Conservation (phyloP, 768 basidiomycete species). For the Epithele typhae region DNA sequence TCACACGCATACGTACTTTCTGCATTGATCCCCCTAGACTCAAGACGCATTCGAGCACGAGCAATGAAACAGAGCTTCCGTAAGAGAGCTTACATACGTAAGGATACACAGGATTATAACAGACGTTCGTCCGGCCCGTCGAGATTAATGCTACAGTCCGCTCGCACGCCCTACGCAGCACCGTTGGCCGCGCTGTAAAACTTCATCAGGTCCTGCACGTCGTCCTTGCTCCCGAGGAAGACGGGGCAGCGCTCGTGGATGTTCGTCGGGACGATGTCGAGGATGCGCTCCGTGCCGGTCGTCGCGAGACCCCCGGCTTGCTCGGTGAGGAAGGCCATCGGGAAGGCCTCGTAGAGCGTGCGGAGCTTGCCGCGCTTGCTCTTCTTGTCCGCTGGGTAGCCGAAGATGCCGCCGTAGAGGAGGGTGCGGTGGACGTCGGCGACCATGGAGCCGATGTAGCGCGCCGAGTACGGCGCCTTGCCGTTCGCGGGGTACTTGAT, state of each 20-base stretch:
- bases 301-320: constrained; percentile 98
- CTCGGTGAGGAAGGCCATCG: constrained; percentile 93
- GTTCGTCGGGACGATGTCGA: constrained; percentile 81
- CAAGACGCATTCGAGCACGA: too few relatives aligned
- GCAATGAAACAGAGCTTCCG: too few relatives aligned
- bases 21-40: too few relatives aligned
- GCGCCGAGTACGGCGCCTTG: constrained; percentile 83
- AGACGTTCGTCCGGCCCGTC: background rate
- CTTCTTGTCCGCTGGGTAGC: constrained; percentile 98
- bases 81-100: too few relatives aligned
- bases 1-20: background rate
- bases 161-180: constrained; percentile 12
- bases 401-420: constrained; percentile 97
- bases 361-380: constrained; percentile 93
- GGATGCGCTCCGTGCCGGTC: constrained; percentile 88
- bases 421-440: constrained; percentile 97
- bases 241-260: constrained; percentile 94
- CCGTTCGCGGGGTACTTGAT: constrained; percentile 84
- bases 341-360: constrained; percentile 95
- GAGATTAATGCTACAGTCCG: background rate
- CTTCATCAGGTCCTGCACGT: constrained; percentile 85
- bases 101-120: background rate
- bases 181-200: constrained; percentile 56
- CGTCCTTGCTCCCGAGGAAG: constrained; percentile 91
- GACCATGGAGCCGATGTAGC: constrained; percentile 98